Percentiles rank a stretch among this genome's conserved stretches.
These are phyloP conservation scores for Pelargonium nanum DNA, from an alignment of 345 rosid genomes.

Conservation along the genomic window DNA sequence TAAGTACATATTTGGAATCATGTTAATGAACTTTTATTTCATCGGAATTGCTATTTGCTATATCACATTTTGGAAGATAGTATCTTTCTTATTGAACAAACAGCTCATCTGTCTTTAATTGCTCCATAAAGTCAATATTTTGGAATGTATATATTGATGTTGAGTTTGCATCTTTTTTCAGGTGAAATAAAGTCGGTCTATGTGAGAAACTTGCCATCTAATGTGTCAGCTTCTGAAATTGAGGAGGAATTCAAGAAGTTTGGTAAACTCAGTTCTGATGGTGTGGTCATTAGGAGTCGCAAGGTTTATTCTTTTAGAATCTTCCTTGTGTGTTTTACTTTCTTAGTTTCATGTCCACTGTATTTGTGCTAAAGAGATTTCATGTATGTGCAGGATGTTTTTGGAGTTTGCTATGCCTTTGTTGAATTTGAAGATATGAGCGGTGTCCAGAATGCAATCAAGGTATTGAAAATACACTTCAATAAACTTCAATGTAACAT, in stretches of 20 bases:
- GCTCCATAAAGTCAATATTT: slow-evolving; percentile 3
- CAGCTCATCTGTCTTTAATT: neutral
- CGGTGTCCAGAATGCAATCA: slow-evolving; percentile 45
- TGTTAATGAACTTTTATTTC: neutral
- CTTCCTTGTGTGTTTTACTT: neutral
- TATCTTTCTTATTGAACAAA: neutral
- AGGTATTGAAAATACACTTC: slow-evolving; percentile 22
- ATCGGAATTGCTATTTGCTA: neutral
- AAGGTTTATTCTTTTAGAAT: slow-evolving; percentile 29
- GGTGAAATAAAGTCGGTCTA: slow-evolving; percentile 61
- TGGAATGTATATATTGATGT: slow-evolving; percentile 2
- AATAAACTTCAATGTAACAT: neutral
- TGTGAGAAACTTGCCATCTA: slow-evolving; percentile 48
- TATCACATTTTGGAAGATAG: neutral
- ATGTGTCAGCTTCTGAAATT: slow-evolving; percentile 50
- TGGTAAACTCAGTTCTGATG: slow-evolving; percentile 48
- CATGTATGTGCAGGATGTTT: slow-evolving; percentile 33
- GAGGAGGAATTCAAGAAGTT: slow-evolving; percentile 58
- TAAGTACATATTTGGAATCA: neutral
- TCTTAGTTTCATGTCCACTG: neutral
- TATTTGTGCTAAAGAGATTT: slow-evolving; percentile 8
- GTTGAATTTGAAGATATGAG: slow-evolving; percentile 61
- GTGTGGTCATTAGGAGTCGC: slow-evolving; percentile 58
- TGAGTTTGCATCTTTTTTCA: slow-evolving; percentile 14
- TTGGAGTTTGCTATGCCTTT: slow-evolving; percentile 66